Percentiles rank a stretch among this genome's conserved stretches.
phyloP scores from a whole-genome alignment of 1,284 basidiomycete species.

The Apiotrichum brassicae region DNA sequence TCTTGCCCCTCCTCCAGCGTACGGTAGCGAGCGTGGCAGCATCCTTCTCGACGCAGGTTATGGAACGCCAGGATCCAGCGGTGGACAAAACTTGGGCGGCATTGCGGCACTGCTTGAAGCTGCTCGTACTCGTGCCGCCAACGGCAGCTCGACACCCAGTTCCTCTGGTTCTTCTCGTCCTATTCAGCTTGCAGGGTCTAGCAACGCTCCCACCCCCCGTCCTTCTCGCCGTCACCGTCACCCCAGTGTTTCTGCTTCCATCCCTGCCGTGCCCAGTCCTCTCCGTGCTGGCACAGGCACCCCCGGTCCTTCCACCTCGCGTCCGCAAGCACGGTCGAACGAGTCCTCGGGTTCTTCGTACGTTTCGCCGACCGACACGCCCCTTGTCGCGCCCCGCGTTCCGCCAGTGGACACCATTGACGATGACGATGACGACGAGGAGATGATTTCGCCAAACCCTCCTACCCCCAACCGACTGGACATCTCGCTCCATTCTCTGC shows the following conservation, averaged over 20 bases:
- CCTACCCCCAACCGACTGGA: constrained; percentile 54
- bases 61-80: constrained; percentile 34
- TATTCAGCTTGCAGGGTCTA: constrained; percentile 3
- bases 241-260: constrained; percentile 20
- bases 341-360: constrained; percentile 20
- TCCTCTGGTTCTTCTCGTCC: background rate
- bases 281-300: constrained; percentile 26
- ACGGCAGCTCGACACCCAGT: background rate
- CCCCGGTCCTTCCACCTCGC: constrained; percentile 6
- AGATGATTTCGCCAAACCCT: constrained; percentile 46
- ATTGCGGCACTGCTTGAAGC: constrained; percentile 35
- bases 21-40: constrained; percentile 87
- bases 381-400: constrained; percentile 29
- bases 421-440: constrained; percentile 23
- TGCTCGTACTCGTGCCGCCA: constrained; percentile 29
- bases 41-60: constrained; percentile 81
- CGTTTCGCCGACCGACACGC: constrained; percentile 44
- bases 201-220: constrained; percentile 4
- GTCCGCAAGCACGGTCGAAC: background rate
- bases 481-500: constrained; percentile 49
- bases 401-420: constrained; percentile 23
- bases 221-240: constrained; percentile 27
- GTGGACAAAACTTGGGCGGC: constrained; percentile 20
- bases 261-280: constrained; percentile 33
- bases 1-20: constrained; percentile 88